Percentiles rank a stretch among this genome's conserved stretches.
phyloP scores from a whole-genome alignment of 2,329 filamentous ascomycete species.

The Botryotinia globosa region DNA sequence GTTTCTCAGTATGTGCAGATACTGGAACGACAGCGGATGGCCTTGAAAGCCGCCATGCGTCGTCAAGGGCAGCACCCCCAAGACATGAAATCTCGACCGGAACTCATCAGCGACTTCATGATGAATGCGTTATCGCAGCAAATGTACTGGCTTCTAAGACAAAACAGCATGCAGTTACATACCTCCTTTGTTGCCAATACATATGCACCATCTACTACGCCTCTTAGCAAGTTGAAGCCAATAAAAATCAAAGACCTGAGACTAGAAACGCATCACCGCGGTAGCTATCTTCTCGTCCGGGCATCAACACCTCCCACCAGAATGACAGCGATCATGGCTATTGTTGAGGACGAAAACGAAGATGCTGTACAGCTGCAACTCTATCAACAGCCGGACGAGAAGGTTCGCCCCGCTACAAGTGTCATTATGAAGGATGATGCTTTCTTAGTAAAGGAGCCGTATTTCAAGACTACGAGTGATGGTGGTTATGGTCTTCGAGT shows the following conservation, averaged over 20 bases:
- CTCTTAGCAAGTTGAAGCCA: conserved; percentile 25
- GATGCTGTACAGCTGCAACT: conserved; percentile 41
- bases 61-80: conserved; percentile 13
- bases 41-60: conserved; percentile 10
- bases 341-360: conserved; percentile 27
- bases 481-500: conserved; percentile 44
- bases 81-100: conserved; percentile 4
- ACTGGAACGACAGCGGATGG: conserved; percentile 1
- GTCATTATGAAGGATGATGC: conserved; percentile 39
- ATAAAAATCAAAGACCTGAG: conserved; percentile 34
- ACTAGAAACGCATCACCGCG: conserved; percentile 45
- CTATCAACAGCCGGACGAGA: conserved; percentile 44
- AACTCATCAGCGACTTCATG: conserved; percentile 12
- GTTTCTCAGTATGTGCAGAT: conserved; percentile 5
- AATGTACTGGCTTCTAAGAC: neutral
- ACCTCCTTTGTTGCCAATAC: conserved; percentile 18
- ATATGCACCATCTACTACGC: conserved; percentile 18
- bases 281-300: conserved; percentile 38
- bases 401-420: conserved; percentile 38
- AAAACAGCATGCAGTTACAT: neutral
- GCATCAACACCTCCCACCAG: conserved; percentile 21
- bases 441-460: conserved; percentile 53
- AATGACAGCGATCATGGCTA: conserved; percentile 40
- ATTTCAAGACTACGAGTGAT: conserved; percentile 43
- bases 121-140: neutral